These are phyloP conservation scores for Erodium texanum DNA, from an alignment of 441 rosid species.

Conservation along the genomic window DNA sequence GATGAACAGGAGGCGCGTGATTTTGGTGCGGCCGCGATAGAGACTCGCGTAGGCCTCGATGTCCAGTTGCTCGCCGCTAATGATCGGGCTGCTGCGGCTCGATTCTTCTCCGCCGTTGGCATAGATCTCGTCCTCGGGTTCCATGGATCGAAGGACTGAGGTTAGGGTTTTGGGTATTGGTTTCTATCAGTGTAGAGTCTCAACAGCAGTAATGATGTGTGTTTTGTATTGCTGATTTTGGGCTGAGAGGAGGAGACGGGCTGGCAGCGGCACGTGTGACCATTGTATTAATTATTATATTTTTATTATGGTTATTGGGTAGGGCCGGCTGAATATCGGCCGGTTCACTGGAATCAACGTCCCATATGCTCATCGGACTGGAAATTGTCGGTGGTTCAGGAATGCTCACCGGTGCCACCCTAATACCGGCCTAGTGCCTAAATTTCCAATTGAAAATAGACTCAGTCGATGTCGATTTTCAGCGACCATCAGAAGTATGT, in stretches of 20 bases:
- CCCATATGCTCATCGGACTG: no score
- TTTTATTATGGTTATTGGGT: no score
- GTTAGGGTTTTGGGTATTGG: slow-evolving; percentile 12
- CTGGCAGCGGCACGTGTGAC: neutral
- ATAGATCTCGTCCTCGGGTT: slow-evolving; percentile 72
- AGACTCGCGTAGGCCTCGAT: slow-evolving; percentile 84
- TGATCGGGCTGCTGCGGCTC: slow-evolving; percentile 42
- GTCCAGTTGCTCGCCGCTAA: slow-evolving; percentile 80
- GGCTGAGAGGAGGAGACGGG: neutral
- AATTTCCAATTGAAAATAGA: no score
- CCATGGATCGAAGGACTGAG: slow-evolving; percentile 35
- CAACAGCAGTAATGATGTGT: neutral
- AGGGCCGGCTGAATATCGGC: no score
- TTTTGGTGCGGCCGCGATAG: slow-evolving; percentile 72
- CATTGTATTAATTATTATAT: no score
- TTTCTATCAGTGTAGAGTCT: neutral
- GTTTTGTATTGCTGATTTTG: neutral
- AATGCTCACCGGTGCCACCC: no score
- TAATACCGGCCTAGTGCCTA: no score
- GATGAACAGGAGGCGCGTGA: slow-evolving; percentile 63
- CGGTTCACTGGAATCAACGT: no score
- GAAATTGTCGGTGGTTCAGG: no score
- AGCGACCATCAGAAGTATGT: no score
- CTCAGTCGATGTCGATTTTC: no score
- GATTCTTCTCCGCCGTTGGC: slow-evolving; percentile 54